Conservation (phyloP, 257 asterid genomes). For the Eustoma russellianum region DNA sequence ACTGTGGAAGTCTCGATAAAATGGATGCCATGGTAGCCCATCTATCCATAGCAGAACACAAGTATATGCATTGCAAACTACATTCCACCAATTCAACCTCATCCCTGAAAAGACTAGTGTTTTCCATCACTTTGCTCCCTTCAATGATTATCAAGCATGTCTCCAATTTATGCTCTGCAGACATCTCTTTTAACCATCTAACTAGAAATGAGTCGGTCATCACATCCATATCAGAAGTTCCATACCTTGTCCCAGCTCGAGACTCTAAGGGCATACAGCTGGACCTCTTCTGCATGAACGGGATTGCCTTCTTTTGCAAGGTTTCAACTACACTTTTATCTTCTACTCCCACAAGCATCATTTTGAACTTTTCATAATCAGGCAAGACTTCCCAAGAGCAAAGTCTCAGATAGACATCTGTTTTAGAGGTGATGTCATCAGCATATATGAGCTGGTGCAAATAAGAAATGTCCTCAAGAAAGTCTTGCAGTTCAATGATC, state of each 20-base stretch:
- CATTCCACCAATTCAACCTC: conserved; percentile 66
- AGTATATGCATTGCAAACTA: conserved; percentile 74
- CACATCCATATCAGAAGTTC: conserved; percentile 24
- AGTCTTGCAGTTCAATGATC: conserved; percentile 56
- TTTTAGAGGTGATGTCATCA: conserved; percentile 40
- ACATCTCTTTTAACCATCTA: conserved; percentile 83
- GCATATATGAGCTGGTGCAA: conserved; percentile 73
- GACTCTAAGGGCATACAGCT: conserved; percentile 12
- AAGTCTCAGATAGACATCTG: conserved; percentile 54
- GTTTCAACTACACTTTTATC: conserved; percentile 57
- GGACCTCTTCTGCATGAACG: conserved; percentile 60
- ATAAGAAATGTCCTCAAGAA: conserved; percentile 62
- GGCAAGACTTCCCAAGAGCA: conserved; percentile 69
- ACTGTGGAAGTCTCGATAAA: conserved; percentile 62
- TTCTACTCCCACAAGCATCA: conserved; percentile 55
- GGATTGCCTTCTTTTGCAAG: conserved; percentile 64
- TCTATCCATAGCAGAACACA: conserved; percentile 66
- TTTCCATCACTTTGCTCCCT: conserved; percentile 48
- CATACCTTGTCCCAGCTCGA: conserved; percentile 20
- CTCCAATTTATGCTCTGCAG: conserved; percentile 61
- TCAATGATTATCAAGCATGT: conserved; percentile 63
- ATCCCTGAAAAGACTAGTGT: conserved; percentile 44
- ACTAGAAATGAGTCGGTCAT: conserved; percentile 58
- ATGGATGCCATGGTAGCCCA: conserved; percentile 83
- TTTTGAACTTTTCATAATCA: conserved; percentile 84